Base-by-base conservation (phyloP, 108 stramenopile species). In the Discostella pseudostelligera region DNA sequence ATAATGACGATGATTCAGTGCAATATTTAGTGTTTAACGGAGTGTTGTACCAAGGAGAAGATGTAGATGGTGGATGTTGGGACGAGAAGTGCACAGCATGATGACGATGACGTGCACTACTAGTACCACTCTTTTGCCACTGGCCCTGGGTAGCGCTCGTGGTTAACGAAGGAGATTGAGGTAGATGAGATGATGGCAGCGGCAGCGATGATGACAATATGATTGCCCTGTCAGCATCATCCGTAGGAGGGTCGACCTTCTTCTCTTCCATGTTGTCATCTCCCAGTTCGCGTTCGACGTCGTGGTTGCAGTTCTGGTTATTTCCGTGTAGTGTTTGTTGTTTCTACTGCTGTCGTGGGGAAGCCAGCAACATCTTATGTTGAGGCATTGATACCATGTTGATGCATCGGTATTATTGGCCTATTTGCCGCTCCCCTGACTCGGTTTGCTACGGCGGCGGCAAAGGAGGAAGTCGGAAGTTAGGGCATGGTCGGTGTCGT, bases 221-320 rank as follows among this genome's bases (percentile, higher is more conserved):
- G 3, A 8, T 12, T 43, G 12, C n/a, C 4, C n/a, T 8, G 42
- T 43, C n/a, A 8, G 3, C n/a, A 2, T 43, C n/a, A 11, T 43
- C n/a, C 1, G 42, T 43, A 8, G 42, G 42, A 43, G 12, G n/a
- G 12, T 12, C 14, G 2, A 43, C 1, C n/a, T 43, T n/a, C n/a
- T 43, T 43, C 9, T 43, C n/a, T n/a, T 43, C 14, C 58, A 59
- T 14, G 37, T 12, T 42, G 37, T 37, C 56, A 39, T 57, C n/a
- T 7, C 10, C 10, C n/a, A 8, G 17, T 29, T 6, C 1, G 10
- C 42, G 10, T n/a, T 43, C 2, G 2, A 43, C 3, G 1, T n/a
- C 42, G n/a, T 59, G 3, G 32, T 32, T 5, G 37, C 20, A 57
- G 20, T 37, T 39, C 1, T 19, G 0, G 17, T 13, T 9, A 14